Percentiles rank a stretch among this genome's conserved stretches.
Conservation (phyloP, 148 eudicot species). For the Vaccinium corymbosum region DNA sequence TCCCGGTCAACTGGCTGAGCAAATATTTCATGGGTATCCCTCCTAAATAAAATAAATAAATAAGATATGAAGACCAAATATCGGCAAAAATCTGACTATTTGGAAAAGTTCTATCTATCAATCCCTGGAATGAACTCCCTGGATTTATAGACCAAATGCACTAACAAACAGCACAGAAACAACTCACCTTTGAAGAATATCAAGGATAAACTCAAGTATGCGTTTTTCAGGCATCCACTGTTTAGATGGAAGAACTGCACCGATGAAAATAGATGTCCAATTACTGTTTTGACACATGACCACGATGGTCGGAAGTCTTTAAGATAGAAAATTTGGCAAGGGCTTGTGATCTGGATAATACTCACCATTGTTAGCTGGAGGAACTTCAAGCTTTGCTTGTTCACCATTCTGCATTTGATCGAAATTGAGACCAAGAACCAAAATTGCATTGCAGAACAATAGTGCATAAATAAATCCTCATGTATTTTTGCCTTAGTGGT, state of each 20-base stretch:
- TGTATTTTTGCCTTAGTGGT: not conserved
- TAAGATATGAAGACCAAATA: not conserved
- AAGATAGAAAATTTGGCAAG: not conserved
- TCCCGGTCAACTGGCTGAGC: conserved; percentile 22
- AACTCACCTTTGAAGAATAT: conserved; percentile 19
- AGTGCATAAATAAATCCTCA: not conserved
- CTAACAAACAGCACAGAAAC: not conserved
- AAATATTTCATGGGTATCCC: conserved; percentile 17
- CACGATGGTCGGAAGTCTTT: not conserved
- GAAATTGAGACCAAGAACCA: conserved; percentile 8
- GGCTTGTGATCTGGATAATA: not conserved
- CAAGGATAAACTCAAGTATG: conserved; percentile 17
- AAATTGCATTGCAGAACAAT: not conserved
- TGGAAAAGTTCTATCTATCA: not conserved
- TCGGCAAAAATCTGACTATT: not conserved
- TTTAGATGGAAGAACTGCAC: conserved; percentile 1
- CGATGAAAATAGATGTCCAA: not conserved
- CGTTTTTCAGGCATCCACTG: conserved; percentile 11
- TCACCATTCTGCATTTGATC: conserved; percentile 2
- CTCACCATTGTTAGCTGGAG: conserved; percentile 6
- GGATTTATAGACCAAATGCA: not conserved
- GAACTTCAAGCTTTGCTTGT: not conserved
- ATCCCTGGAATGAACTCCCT: not conserved
- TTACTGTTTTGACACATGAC: not conserved
- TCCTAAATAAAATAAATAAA: conserved; percentile 13